Base-by-base conservation (phyloP, 177 flowering plant species). In the Vitis hybrid region DNA sequence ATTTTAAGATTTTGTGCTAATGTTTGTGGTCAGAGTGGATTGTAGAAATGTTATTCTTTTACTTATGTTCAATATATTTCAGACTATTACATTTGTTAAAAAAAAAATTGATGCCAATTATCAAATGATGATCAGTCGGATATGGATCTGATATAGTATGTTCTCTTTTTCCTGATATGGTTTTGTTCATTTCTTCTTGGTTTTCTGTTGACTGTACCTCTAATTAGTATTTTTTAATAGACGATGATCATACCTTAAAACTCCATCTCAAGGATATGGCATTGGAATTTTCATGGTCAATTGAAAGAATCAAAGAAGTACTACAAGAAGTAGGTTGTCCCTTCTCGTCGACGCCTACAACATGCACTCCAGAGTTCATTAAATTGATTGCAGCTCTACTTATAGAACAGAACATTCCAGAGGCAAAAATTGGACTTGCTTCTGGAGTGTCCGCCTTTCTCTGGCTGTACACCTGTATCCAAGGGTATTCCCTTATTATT, bases 251-350 rank as follows among this genome's bases (percentile, higher is more conserved):
- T 57, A 79, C 80, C 48, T 68, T 95, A 31, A 87, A 77, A 68
- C 86, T 95, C 53, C 81, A 82, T 34, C 91, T 89, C 68, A 87
- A 90, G 76, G 95, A 93, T 71, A 11, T 84, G 77, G 83, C 65
- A 29, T 74, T 95, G 58, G 93, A 90, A 58, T 89, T 93, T 78
- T 87, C 91, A 19, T 95, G 99, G 99, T 77, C 92, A 29, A 74
- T 86, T 48, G 78, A 61, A 45, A 91, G 82, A 77, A 68, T 95
- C 56, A 82, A 79, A 72, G 91, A 80, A 59, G 73, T 61, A n/a
- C 75, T 93, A 10, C 76, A 87, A 14, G 82, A 76, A 58, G 63
- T 69, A 15, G 76, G 70, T 51, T 11, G 52, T 67, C 73, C 81
- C 34, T 59, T 55, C 62, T 66, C 89, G 19, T 74, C 84, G 39